Evolutionary conservation across 2,329 filamentous ascomycete genomes (phyloP).

Genomic region (Hymenoscyphus albidus): DNA sequence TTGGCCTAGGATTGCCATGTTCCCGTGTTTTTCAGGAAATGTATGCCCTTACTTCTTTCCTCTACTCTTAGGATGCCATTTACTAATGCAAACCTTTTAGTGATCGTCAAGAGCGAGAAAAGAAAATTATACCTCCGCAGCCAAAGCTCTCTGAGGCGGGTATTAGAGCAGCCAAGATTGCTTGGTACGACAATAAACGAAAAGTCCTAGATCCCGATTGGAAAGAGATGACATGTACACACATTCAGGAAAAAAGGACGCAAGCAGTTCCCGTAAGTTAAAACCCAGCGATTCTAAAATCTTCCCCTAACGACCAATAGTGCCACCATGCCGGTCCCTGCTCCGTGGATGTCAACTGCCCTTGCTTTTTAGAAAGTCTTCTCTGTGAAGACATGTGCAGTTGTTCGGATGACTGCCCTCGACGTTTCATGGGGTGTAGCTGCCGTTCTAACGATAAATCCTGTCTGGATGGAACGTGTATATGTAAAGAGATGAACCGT

Average conservation of each 20-base stretch:
- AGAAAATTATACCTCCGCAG: neutral
- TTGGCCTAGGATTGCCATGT: conserved; percentile 27
- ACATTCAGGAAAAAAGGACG: conserved; percentile 35
- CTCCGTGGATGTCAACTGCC: conserved; percentile 47
- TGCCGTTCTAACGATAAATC: conserved; percentile 58
- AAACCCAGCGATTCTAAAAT: conserved; percentile 40
- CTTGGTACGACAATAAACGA: conserved; percentile 32
- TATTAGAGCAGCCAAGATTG: conserved; percentile 14
- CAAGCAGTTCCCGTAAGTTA: conserved; percentile 45
- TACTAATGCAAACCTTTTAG: neutral
- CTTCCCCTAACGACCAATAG: conserved; percentile 42
- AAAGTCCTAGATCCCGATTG: conserved; percentile 26
- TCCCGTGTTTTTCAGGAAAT: conserved; percentile 23
- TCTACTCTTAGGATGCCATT: neutral
- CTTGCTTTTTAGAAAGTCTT: conserved; percentile 57
- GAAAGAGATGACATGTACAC: conserved; percentile 25
- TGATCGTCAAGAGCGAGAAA: conserved; percentile 18
- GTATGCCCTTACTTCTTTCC: neutral
- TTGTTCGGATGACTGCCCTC: conserved; percentile 57
- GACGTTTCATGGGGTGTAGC: conserved; percentile 63
- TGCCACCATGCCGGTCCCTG: conserved; percentile 70
- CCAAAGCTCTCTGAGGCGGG: neutral
- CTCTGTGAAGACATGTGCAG: conserved; percentile 71
- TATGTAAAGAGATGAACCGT: conserved; percentile 67
- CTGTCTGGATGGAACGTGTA: conserved; percentile 59